phyloP scores from a whole-genome alignment of 2,329 filamentous ascomycete genomes.

The Colletotrichum caudatum region DNA sequence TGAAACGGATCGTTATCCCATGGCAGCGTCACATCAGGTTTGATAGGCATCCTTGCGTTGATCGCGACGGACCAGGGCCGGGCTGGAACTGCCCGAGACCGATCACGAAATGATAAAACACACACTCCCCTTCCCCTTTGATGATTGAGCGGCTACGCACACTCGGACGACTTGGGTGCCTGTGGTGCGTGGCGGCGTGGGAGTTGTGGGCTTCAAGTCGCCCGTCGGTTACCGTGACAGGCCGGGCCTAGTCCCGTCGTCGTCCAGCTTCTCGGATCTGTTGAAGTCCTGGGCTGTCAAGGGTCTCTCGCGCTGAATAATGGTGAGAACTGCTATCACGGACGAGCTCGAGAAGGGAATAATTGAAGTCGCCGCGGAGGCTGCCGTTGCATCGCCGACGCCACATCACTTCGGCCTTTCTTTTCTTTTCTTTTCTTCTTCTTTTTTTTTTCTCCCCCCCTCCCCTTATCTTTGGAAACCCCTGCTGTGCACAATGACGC shows the following conservation, averaged over 20 bases:
- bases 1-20: slow-evolving; percentile 28
- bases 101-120: slow-evolving; percentile 12
- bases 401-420: slow-evolving; percentile 2
- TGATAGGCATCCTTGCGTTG: slow-evolving; percentile 36
- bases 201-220: slow-evolving; percentile 13
- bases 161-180: slow-evolving; percentile 4
- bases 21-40: slow-evolving; percentile 23
- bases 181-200: slow-evolving; percentile 18
- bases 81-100: slow-evolving; percentile 8
- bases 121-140: slow-evolving; percentile 2
- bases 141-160: background rate
- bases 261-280: background rate
- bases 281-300: background rate
- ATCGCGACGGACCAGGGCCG: slow-evolving; percentile 24
- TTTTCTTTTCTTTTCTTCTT: background rate
- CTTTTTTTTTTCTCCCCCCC: background rate
- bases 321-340: slow-evolving; percentile 14
- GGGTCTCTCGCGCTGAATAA: background rate
- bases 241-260: slow-evolving; percentile 9
- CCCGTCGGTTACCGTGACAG: slow-evolving; percentile 16
- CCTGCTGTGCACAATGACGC: background rate
- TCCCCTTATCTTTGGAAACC: slow-evolving; percentile 22
- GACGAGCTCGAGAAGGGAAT: background rate
- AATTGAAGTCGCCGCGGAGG: slow-evolving; percentile 21
- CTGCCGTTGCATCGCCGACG: slow-evolving; percentile 26